Conservation (phyloP, 768 basidiomycete genomes). For the Pleurotus tuber-regium region DNA sequence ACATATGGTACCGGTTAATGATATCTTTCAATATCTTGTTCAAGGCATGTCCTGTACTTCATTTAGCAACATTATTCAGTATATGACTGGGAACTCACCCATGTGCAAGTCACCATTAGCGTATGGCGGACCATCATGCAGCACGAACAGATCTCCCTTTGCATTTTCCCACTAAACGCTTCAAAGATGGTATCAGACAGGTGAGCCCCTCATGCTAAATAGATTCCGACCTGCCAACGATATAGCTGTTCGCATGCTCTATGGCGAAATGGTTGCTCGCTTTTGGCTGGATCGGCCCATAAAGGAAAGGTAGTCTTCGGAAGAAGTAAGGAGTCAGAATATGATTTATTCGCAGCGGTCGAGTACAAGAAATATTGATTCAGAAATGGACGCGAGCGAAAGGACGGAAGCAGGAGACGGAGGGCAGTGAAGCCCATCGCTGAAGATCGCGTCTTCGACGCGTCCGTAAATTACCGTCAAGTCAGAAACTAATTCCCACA, state of each 20-base stretch:
- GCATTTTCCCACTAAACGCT: constrained; percentile 58
- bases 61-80: background rate
- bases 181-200: constrained; percentile 10
- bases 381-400: background rate
- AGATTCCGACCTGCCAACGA: constrained; percentile 62
- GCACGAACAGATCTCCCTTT: constrained; percentile 69
- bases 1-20: constrained; percentile 85
- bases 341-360: constrained; percentile 32
- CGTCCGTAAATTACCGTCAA: background rate
- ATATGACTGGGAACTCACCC: constrained; percentile 46
- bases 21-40: constrained; percentile 98
- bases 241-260: constrained; percentile 78
- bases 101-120: constrained; percentile 96
- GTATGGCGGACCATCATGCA: constrained; percentile 97
- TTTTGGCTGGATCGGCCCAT: constrained; percentile 60
- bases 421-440: background rate
- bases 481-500: background rate
- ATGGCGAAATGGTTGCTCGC: constrained; percentile 54
- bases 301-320: constrained; percentile 83
- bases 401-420: background rate
- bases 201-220: background rate
- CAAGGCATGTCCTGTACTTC: constrained; percentile 77
- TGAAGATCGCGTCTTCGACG: background rate
- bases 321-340: constrained; percentile 64
- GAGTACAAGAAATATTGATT: background rate